Evolutionary conservation across 306 rosid genomes (phyloP).

Genomic region (Castanopsis chinensis): DNA sequence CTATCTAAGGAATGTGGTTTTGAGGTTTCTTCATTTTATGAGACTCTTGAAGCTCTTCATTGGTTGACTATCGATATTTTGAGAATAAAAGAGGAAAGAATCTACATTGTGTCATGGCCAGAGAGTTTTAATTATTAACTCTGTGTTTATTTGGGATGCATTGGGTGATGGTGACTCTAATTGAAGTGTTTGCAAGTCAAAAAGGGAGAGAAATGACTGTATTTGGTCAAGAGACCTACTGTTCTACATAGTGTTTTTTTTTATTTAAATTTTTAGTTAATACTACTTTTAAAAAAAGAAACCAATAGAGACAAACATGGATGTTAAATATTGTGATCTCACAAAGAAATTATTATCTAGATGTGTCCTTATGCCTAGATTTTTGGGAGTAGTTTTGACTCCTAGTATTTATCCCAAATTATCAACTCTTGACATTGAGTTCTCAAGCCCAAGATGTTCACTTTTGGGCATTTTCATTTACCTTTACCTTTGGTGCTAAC

Average conservation of each 20-base stretch:
- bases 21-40: background rate
- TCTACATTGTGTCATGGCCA: background rate
- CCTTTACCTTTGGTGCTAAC: background rate
- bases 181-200: background rate
- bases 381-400: too few relatives aligned
- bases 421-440: too few relatives aligned
- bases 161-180: background rate
- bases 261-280: too few relatives aligned
- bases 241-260: too few relatives aligned
- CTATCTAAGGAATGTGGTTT: too few relatives aligned
- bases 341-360: too few relatives aligned
- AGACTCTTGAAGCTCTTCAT: background rate
- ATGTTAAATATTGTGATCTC: too few relatives aligned
- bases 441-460: too few relatives aligned
- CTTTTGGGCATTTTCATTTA: background rate
- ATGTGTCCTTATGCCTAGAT: too few relatives aligned
- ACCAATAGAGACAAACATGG: too few relatives aligned
- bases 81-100: background rate
- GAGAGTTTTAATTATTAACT: background rate
- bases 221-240: background rate
- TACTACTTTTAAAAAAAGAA: too few relatives aligned
- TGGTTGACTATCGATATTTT: background rate
- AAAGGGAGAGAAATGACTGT: background rate
- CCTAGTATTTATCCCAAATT: too few relatives aligned
- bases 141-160: background rate